Evolutionary conservation across 2,329 filamentous ascomycete species (phyloP).

Genomic region (Ophiostoma sp.): DNA sequence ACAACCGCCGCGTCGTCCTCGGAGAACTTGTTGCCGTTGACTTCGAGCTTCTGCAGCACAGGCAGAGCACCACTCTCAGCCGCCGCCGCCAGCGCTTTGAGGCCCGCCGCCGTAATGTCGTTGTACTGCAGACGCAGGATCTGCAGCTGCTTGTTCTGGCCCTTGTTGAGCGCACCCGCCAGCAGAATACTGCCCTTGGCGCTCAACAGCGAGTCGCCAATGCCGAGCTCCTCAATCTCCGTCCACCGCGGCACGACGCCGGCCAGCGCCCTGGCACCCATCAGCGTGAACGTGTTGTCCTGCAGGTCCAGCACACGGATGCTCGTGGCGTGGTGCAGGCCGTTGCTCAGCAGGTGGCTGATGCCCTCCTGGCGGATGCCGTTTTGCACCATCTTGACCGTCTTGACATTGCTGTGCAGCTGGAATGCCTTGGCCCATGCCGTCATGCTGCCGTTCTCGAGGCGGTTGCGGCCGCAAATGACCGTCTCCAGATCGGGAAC

Average conservation of each 20-base stretch:
- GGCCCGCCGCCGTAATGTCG: constrained; percentile 77
- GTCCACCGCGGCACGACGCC: constrained; percentile 73
- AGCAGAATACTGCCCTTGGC: constrained; percentile 74
- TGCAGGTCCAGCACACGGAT: constrained; percentile 85
- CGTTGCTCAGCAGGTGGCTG: constrained; percentile 73
- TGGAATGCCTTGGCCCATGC: constrained; percentile 89
- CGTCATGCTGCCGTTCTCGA: constrained; percentile 92
- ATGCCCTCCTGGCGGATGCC: constrained; percentile 95
- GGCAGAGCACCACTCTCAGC: constrained; percentile 66
- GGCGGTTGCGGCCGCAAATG: constrained; percentile 90
- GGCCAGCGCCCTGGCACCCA: constrained; percentile 76
- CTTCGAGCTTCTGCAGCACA: constrained; percentile 77
- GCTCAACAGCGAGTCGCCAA: constrained; percentile 84
- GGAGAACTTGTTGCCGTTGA: constrained; percentile 93
- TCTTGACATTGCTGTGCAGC: constrained; percentile 77
- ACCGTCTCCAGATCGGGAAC: constrained; percentile 92
- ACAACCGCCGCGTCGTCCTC: constrained; percentile 78
- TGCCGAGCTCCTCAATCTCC: constrained; percentile 75
- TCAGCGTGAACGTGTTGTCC: constrained; percentile 92
- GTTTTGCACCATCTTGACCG: constrained; percentile 97
- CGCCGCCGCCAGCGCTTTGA: constrained; percentile 70
- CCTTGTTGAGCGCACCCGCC: constrained; percentile 69
- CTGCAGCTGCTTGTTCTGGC: constrained; percentile 77
- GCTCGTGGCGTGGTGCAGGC: constrained; percentile 67
- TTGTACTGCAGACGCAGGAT: constrained; percentile 87